Percentiles rank a stretch among this genome's conserved stretches.
phyloP scores from a whole-genome alignment of 371 early-diverging fungal species.

The Haplosporangium sp. region DNA sequence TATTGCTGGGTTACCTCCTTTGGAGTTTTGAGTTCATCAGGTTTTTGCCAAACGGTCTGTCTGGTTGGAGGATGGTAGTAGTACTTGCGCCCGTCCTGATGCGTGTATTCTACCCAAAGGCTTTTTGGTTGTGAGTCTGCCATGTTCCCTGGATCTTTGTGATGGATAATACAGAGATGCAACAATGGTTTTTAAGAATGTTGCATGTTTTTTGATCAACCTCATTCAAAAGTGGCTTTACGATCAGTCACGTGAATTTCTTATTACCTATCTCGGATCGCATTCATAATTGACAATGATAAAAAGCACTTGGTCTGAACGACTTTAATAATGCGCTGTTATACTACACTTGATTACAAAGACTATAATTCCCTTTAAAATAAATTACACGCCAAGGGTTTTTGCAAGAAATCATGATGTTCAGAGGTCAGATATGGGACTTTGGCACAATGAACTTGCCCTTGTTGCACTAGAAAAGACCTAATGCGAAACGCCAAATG shows the following conservation, averaged over 20 bases:
- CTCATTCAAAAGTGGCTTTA: neutral
- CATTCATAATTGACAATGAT: too few relatives aligned
- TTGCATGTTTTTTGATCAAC: constrained; percentile 5
- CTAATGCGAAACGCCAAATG: constrained; percentile 45
- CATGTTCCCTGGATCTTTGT: constrained; percentile 7
- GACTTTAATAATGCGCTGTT: too few relatives aligned
- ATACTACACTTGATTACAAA: too few relatives aligned
- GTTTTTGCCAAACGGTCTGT: constrained; percentile 94
- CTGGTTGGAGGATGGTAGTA: constrained; percentile 87
- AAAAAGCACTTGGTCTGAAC: too few relatives aligned
- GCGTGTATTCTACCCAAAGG: constrained; percentile 83
- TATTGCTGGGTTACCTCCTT: constrained; percentile 69
- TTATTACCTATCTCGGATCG: too few relatives aligned
- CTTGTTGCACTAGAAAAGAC: too few relatives aligned
- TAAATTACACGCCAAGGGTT: too few relatives aligned
- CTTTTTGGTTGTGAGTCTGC: constrained; percentile 28
- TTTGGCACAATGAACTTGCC: too few relatives aligned
- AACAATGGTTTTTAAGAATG: neutral
- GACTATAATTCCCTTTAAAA: too few relatives aligned
- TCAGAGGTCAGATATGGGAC: too few relatives aligned
- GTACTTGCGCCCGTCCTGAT: constrained; percentile 86
- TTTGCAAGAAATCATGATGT: too few relatives aligned
- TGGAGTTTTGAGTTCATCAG: constrained; percentile 88
- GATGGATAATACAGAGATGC: neutral
- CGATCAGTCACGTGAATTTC: constrained; percentile 3